Evolutionary conservation across 495 filamentous ascomycete species (phyloP), one percentile per base, ranked within the genome.

Genomic region (Entonaema liquescens): DNA sequence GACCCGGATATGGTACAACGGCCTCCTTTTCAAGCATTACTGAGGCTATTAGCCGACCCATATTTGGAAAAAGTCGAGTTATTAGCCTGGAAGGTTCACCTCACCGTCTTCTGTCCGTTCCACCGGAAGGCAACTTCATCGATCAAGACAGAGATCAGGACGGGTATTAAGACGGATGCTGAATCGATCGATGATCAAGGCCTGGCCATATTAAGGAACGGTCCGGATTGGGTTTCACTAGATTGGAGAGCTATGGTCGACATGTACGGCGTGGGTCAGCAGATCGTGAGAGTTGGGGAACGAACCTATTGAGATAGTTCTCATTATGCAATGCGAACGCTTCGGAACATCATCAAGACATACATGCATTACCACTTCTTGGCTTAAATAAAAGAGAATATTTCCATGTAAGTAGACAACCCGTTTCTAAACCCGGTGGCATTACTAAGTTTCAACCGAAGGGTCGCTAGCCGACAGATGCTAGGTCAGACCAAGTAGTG

Each of bases 11-110:
- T 75, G 66, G 65, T 73, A 23, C 66, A 62, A 42, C 62, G 73
- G 7, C 54, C 68, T 26, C 75, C 73, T 33, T 76, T 80, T 19
- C 70, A 74, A 50, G 71, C 71, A 21, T 60, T 79, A n/a, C 50
- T 78, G 52, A 62, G 62, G 38, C 19, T 81, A 19, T 42, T 80
- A 54, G 55, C 75, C 25, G 78, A 79, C 29, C 78, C 77, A 21
- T 68, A 78, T 33, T 31, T 80, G 57, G 70, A 75, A 55, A 60
- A 17, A 8, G 75, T 70, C 1, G 62, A 71, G 17, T 31, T 81
- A 21, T 64, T 65, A 40, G 74, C 76, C 49, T 68, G 58, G 69
- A 65, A 56, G 26, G 59, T 47, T 53, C 75, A 78, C 52, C 52
- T 66, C 59, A 28, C 28, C 19, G 57, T 76, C 2, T 79, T 73